Evolutionary conservation across 768 basidiomycete species (phyloP), one percentile per base, ranked within the genome.

Genomic region (Agaricus sinodeliciosus): DNA sequence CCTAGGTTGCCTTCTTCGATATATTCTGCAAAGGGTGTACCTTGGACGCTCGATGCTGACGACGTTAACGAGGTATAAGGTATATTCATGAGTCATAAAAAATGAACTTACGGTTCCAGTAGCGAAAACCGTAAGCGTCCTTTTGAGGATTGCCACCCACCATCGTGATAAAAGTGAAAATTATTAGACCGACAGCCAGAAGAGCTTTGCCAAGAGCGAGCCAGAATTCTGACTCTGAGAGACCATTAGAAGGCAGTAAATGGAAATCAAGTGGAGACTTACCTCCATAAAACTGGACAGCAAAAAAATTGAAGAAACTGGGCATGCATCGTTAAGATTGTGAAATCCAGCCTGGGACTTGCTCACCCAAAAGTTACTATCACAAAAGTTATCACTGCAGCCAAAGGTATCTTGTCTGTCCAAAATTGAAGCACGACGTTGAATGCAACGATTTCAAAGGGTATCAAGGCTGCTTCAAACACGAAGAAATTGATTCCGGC

Each of bases 401-500:
- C 66, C 13, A 70, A 53, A 3, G 77, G 77, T 48, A 78, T 73
- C 49, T 74, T 72, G 54, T 76, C 72, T 18, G 78, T 76, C 79
- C 79, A 80, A 57, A 75, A 79, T 48, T 73, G 68, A 3, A 81
- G 60, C 0, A 80, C 72, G 11, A 81, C 62, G 48, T 74, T 79
- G 50, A 81, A 79, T 3, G 78, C 80, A 0, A 76, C 73, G 28
- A 82, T 70, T 60, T 84, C 80, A 42, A 77, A 76, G 0, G 75
- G 73, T 28, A 75, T 63, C 4, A 75, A 61, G 1, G 67, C 59
- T 11, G 72, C 71, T 55, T 77, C 64, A 44, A 78, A 78, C 35
- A 79, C 69, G 59, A 80, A 84, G 58, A 80, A 84, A 59, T 82
- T 82, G 62, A 79, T 61, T 13, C 78, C 78, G 39, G 79, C 72